Evolutionary conservation across 2,329 filamentous ascomycete species (phyloP).

Genomic region (Arthrobotrys musiformis): DNA sequence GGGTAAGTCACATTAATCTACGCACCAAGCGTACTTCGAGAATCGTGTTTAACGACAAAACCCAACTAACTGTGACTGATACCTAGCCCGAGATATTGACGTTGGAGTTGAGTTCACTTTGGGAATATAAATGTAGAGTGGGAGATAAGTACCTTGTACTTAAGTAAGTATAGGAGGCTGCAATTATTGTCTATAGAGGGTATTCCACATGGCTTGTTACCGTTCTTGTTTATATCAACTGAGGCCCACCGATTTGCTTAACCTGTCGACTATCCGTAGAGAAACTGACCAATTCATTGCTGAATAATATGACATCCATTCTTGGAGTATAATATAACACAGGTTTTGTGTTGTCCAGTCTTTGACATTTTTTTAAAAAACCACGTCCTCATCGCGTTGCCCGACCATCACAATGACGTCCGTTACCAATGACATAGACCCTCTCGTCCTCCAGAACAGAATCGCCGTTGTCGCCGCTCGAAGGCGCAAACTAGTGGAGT

Average conservation of each 20-base stretch:
- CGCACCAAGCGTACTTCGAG: neutral
- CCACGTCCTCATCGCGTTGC: neutral
- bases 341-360: neutral
- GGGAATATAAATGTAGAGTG: slow-evolving; percentile 91
- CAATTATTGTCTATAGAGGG: slow-evolving; percentile 22
- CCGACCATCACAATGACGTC: slow-evolving; percentile 20
- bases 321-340: no score
- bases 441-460: slow-evolving; percentile 67
- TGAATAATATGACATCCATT: neutral
- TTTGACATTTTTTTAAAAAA: neutral
- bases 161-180: slow-evolving; percentile 6
- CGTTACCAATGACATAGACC: neutral
- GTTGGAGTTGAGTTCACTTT: slow-evolving; percentile 95
- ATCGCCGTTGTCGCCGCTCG: slow-evolving; percentile 68
- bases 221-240: slow-evolving; percentile 1
- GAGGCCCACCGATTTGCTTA: slow-evolving; percentile 5
- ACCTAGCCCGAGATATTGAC: slow-evolving; percentile 87
- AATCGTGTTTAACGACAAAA: slow-evolving; percentile 42
- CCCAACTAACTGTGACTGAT: slow-evolving; percentile 57
- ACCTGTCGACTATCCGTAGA: neutral
- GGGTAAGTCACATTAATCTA: slow-evolving; percentile 70
- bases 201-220: slow-evolving; percentile 9
- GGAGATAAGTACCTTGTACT: neutral
- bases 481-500: slow-evolving; percentile 68
- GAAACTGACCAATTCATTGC: slow-evolving; percentile 4